Base-by-base conservation (phyloP, 768 basidiomycete genomes). In the Podaxis carcinomalis region DNA sequence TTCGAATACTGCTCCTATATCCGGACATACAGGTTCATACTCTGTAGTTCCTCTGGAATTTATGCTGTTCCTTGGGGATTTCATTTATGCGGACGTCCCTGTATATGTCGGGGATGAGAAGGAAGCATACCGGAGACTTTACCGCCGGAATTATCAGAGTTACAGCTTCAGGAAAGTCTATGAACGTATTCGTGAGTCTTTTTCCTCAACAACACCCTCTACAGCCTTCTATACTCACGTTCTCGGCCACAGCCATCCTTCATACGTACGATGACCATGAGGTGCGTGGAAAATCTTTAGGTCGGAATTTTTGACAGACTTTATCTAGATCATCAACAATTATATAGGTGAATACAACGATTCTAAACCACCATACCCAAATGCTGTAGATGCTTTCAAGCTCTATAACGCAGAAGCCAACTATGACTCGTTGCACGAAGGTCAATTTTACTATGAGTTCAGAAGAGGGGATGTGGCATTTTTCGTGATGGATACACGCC, bases 251-350 rank as follows among this genome's bases (percentile, higher is more conserved):
- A 90, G 88, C 88, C 7, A 80, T 88, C 27, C 77, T 89, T 62
- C 81, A 86, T 66, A 82, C 85, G 23, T 90, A 86, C 66, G 89
- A 90, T 67, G 89, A 90, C 68, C 88, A 90, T 65, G 88, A 89
- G 74, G 85, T 83, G 60, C 46, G 67, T 57, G 13, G 23, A 23
- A 11, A 11, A 23, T 23, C 7, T 49, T 49, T 3, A 5, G 5
- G 9, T 25, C 7, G 23, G 19, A 21, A 7, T 11, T 13, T 49
- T 2, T 23, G 47, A 11, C 13, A 23, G 21, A 19, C 5, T 63
- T 42, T 32, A 56, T 50, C 27, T 59, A 86, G 84, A 78, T 90
- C 64, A 77, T 80, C 67, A 87, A 90, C 73, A 87, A 90, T 68
- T 90, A 80, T 65, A 77, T 73, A n/a, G 88, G 87, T 9, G 69